Evolutionary conservation across 805 yeast genomes (phyloP).

Genomic region (Debaryomyces hansenii): DNA sequence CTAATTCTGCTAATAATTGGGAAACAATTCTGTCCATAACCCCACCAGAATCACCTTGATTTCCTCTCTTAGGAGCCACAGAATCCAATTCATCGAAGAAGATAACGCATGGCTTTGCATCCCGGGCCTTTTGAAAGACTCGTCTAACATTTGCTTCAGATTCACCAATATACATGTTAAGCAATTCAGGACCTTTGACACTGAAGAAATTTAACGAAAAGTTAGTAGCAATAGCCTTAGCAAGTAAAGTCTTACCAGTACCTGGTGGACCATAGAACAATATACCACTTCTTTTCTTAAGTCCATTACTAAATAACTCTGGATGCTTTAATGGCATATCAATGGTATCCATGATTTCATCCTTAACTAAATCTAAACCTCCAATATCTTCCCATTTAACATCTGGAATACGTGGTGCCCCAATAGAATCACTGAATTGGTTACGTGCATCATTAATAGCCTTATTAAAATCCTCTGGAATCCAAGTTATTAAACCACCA

Average conservation of each 20-base stretch:
- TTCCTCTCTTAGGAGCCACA: slow-evolving; percentile 97
- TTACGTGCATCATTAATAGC: slow-evolving; percentile 81
- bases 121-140: slow-evolving; percentile 92
- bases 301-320: slow-evolving; percentile 80
- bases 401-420: slow-evolving; percentile 94
- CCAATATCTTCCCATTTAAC: slow-evolving; percentile 98
- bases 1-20: slow-evolving; percentile 89
- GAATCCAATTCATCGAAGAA: slow-evolving; percentile 97
- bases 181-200: slow-evolving; percentile 94
- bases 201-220: slow-evolving; percentile 93
- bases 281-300: slow-evolving; percentile 92
- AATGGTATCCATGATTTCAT: slow-evolving; percentile 90
- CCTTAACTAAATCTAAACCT: slow-evolving; percentile 86
- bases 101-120: slow-evolving; percentile 96
- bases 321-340: slow-evolving; percentile 96
- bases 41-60: slow-evolving; percentile 98
- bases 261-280: slow-evolving; percentile 98
- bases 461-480: slow-evolving; percentile 61
- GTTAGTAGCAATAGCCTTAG: slow-evolving; percentile 96
- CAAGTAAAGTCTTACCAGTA: slow-evolving; percentile 92
- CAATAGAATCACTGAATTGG: slow-evolving; percentile 90
- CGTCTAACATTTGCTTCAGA: slow-evolving; percentile 95
- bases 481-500: slow-evolving; percentile 55
- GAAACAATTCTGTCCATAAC: slow-evolving; percentile 99
- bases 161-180: slow-evolving; percentile 98